These are phyloP conservation scores for Aphanomyces euteiches DNA, from an alignment of 352 stramenopile genomes.

Conservation along the genomic window DNA sequence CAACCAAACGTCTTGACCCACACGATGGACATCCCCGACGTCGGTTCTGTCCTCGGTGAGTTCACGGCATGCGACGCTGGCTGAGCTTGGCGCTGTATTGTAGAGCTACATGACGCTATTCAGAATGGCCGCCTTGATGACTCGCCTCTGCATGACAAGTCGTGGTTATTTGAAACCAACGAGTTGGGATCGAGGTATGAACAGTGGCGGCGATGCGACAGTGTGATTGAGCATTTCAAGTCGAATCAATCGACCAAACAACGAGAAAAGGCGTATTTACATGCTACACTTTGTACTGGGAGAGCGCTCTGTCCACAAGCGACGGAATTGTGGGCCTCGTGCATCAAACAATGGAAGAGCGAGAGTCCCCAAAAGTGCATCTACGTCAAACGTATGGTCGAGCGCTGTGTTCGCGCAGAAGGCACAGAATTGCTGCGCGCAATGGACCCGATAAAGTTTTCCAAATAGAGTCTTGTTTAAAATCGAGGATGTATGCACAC, in stretches of 20 bases:
- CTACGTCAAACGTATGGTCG: slow-evolving; percentile 54
- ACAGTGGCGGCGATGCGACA: slow-evolving; percentile 23
- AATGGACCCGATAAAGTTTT: slow-evolving; percentile 54
- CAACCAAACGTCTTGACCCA: background rate
- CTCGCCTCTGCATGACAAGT: background rate
- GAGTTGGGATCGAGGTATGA: slow-evolving; percentile 2
- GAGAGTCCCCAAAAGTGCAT: slow-evolving; percentile 37
- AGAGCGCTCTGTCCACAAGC: slow-evolving; percentile 2
- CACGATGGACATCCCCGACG: slow-evolving; percentile 2
- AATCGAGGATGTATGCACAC: background rate
- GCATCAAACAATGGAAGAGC: slow-evolving; percentile 23
- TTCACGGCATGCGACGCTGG: background rate
- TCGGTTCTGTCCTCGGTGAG: slow-evolving; percentile 7
- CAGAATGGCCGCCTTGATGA: slow-evolving; percentile 2
- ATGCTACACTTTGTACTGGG: slow-evolving; percentile 13
- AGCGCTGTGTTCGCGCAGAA: slow-evolving; percentile 69
- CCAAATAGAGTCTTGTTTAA: slow-evolving; percentile 33
- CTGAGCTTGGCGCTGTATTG: background rate
- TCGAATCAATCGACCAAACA: background rate
- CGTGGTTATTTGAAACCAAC: background rate
- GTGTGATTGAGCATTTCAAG: slow-evolving; percentile 16
- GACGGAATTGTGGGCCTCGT: slow-evolving; percentile 16
- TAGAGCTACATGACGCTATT: slow-evolving; percentile 9
- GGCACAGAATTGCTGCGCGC: slow-evolving; percentile 57
- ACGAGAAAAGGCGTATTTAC: slow-evolving; percentile 15